Base-by-base conservation (phyloP, 2,329 filamentous ascomycete genomes). In the Thielaviopsis euricoi region DNA sequence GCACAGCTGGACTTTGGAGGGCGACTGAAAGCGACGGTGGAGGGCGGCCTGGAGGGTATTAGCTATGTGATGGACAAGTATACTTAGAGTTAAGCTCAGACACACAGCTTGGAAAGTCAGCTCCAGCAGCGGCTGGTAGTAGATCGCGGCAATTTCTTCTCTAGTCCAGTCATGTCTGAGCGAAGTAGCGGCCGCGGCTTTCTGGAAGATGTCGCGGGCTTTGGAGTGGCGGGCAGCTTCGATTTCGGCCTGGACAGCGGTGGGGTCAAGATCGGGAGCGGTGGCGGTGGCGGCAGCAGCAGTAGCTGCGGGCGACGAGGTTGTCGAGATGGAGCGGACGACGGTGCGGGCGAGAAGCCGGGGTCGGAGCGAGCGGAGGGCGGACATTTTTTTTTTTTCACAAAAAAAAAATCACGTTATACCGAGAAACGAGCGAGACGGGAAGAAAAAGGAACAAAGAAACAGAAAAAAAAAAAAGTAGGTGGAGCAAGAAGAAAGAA, bases 1-100 rank as follows among this genome's bases (percentile, higher is more conserved):
- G 74, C 89, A 95, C 71, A 95, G 85, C 71, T 95, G 89, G 62
- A 95, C 87, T 26, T 87, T 83, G 52, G 83, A 77, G 6, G 89
- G 87, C 66, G 87, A 80, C 72, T 95, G 89, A 74, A 94, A 94
- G 64, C 85, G 84, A 52, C 88, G 83, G 71, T 95, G 89, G 59
- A 95, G 74, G 40, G 77, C 79, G 63, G 81, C 82, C 88, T 93
- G n/a, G n/a, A n/a, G n/a, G n/a, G n/a, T n/a, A n/a, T n/a, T n/a
- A n/a, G n/a, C n/a, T n/a, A n/a, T n/a, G n/a, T n/a, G n/a, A 7
- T 3, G 15, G 3, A 52, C 55, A 15, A 25, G 21, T 17, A 46
- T 25, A 70, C n/a, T n/a, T n/a, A n/a, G n/a, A n/a, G n/a, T n/a
- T n/a, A n/a, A n/a, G n/a, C n/a, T n/a, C n/a, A n/a, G n/a, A n/a